Evolutionary conservation across 805 yeast genomes (phyloP), one percentile per base, ranked within the genome.

Genomic region (Yarrowia sp.): DNA sequence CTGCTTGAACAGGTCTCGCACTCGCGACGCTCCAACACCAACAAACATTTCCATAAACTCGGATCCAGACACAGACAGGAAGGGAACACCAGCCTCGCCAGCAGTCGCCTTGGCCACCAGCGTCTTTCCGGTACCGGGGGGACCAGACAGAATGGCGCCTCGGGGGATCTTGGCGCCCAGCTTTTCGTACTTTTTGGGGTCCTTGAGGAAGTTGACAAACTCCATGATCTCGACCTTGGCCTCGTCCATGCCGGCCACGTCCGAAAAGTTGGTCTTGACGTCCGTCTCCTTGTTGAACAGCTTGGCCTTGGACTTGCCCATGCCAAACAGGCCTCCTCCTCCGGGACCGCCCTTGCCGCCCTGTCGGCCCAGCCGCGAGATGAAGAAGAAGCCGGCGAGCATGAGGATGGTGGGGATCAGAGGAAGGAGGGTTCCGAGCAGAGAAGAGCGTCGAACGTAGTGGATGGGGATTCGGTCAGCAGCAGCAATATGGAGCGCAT

Each of bases 101-200:
- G 99, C 99, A 58, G 98, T 95, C 5, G 99, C 99, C 74, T 91
- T 93, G 12, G 99, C 99, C 59, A 95, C 79, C 63, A 95, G 80
- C 0, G 99, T 95, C 75, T 95, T 95, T 85, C 99, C 99, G 10
- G 99, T 95, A 80, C 99, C 99, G 61, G 99, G 99, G 17, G 99
- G 97, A 56, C 99, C 99, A 1, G 97, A 89, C 65, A 95, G 79
- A 67, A 95, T 90, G 10, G 99, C 99, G 70, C 99, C 99, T 74
- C 98, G 85, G 54, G 99, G 99, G 69, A 95, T 95, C 75, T 92
- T 90, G 41, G 98, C 99, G 41, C 99, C 99, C 66, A 95, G 80
- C 67, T 85, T 85, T 75, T 92, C 98, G 76, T 92, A 95, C 74
- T 92, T 90, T 65, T 82, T 81, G 10, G 99, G 99, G 69, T 91